Conservation (phyloP, 306 rosid species). For the Crataegus laevigata region DNA sequence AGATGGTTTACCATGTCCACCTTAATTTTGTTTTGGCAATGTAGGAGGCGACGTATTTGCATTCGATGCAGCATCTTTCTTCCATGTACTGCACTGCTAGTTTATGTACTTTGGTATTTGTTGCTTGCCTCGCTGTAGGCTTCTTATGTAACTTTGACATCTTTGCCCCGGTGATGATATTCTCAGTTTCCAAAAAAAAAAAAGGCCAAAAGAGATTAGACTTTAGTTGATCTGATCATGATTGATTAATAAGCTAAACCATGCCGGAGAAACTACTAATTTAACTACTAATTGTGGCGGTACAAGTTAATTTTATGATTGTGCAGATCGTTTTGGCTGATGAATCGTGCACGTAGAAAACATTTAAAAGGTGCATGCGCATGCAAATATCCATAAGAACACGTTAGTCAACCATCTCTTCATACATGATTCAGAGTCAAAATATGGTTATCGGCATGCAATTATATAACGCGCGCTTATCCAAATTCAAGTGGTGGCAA, state of each 20-base stretch:
- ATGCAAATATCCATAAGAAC: background rate
- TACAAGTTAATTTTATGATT: background rate
- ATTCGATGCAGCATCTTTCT: too few relatives aligned
- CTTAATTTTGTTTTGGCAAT: too few relatives aligned
- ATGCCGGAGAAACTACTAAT: background rate
- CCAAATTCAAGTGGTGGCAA: background rate
- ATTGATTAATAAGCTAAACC: background rate
- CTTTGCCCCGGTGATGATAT: too few relatives aligned
- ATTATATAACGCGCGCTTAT: background rate
- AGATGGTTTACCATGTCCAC: too few relatives aligned
- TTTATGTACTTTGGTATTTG: too few relatives aligned
- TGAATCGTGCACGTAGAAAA: slow-evolving; percentile 2
- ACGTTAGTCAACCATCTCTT: background rate
- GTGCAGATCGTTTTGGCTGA: background rate
- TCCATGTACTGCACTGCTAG: too few relatives aligned
- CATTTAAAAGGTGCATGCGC: background rate
- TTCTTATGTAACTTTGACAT: too few relatives aligned
- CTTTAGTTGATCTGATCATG: background rate
- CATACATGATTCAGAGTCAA: background rate
- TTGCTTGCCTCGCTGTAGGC: too few relatives aligned
- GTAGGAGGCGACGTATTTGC: too few relatives aligned
- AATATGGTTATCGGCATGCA: background rate
- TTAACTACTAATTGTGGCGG: background rate
- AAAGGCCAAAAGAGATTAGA: background rate
- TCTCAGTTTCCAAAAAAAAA: too few relatives aligned